phyloP scores from a whole-genome alignment of 2,329 filamentous ascomycete species.

The Juglanconis oblonga region DNA sequence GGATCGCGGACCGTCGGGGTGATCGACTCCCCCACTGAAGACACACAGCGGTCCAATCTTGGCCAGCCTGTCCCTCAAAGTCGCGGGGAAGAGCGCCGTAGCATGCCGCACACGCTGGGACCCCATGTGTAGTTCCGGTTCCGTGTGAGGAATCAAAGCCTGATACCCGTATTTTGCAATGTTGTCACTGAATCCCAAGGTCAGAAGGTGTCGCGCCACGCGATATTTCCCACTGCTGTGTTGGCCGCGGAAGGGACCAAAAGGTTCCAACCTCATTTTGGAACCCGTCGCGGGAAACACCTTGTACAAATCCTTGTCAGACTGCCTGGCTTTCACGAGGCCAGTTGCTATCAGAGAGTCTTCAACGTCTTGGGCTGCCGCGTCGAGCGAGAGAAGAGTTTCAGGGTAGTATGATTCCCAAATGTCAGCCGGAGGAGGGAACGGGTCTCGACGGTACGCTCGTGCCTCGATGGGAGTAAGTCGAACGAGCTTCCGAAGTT shows the following conservation, averaged over 20 bases:
- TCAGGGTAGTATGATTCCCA: neutral
- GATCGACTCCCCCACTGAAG: neutral
- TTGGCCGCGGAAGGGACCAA: neutral
- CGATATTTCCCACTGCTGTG: neutral
- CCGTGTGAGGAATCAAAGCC: neutral
- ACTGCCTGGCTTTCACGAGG: neutral
- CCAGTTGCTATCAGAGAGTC: neutral
- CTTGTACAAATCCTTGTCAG: neutral
- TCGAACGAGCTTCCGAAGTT: neutral
- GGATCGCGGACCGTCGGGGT: neutral
- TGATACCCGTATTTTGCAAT: slow-evolving; percentile 9
- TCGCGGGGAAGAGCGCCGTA: neutral
- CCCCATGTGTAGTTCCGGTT: slow-evolving; percentile 1
- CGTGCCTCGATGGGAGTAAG: neutral
- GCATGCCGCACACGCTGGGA: neutral
- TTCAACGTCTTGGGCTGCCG: slow-evolving; percentile 6
- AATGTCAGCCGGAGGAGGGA: neutral
- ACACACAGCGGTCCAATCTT: neutral
- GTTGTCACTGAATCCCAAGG: slow-evolving; percentile 5
- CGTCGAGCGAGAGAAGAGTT: neutral
- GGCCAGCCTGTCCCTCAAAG: neutral
- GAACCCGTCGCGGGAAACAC: neutral
- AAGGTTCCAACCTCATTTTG: neutral
- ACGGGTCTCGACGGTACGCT: no score
- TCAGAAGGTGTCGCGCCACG: slow-evolving; percentile 2